Percentiles rank a stretch among this genome's conserved stretches.
Conservation (phyloP, 345 rosid species). For the Eucalyptus caleyi region DNA sequence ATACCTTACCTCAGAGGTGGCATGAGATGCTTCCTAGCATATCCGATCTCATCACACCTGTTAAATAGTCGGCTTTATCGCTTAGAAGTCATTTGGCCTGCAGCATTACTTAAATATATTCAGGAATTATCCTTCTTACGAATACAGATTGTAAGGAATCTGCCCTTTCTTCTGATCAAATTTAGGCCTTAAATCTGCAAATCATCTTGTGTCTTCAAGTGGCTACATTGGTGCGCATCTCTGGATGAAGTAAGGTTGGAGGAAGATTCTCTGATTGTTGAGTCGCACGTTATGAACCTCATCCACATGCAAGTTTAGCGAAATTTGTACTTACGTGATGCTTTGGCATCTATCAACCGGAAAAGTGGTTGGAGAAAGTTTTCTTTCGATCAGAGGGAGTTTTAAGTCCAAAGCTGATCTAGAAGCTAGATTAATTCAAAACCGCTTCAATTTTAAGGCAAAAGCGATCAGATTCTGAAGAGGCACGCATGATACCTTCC, state of each 20-base stretch:
- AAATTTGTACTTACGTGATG: not conserved
- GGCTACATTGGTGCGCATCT: not conserved
- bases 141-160: not conserved
- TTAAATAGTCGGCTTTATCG: not conserved
- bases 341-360: not conserved
- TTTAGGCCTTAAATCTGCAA: not conserved
- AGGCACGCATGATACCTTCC: not conserved
- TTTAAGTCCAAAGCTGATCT: not conserved
- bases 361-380: not conserved
- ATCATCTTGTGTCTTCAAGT: not conserved
- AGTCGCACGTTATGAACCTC: not conserved
- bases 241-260: not conserved
- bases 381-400: not conserved
- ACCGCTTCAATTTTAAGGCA: not conserved
- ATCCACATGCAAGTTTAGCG: not conserved
- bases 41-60: not conserved
- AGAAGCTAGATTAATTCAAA: not conserved
- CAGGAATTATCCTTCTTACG: not conserved
- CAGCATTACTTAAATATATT: not conserved
- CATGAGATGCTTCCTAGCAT: not conserved
- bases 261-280: not conserved
- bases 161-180: not conserved
- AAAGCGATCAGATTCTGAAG: not conserved
- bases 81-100: not conserved
- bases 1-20: not conserved